A percentile compares a stretch with the other conserved stretches of the same genome.
These are phyloP conservation scores for Candida morakotiae DNA, from an alignment of 805 yeast species.

Conservation along the genomic window DNA sequence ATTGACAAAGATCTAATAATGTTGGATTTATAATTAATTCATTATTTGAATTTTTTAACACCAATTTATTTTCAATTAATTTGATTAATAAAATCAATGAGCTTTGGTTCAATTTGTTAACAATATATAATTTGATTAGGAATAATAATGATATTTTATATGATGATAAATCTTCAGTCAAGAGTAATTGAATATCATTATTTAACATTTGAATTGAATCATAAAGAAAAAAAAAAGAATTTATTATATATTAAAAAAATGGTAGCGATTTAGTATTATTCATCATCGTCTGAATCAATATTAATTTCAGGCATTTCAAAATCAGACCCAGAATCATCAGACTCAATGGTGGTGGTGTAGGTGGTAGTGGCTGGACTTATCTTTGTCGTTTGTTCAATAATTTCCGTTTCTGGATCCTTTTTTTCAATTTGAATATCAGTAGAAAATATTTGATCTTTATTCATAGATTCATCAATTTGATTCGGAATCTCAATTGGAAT, in stretches of 20 bases:
- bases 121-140: slow-evolving; percentile 27
- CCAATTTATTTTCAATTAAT: slow-evolving; percentile 28
- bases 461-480: not conserved
- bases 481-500: not conserved
- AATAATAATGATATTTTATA: slow-evolving; percentile 49
- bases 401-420: slow-evolving; percentile 1
- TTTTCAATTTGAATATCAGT: slow-evolving; percentile 7
- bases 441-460: slow-evolving; percentile 4
- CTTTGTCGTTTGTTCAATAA: slow-evolving; percentile 1
- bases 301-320: slow-evolving; percentile 49
- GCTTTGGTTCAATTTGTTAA: slow-evolving; percentile 15
- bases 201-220: slow-evolving; percentile 6
- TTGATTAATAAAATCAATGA: slow-evolving; percentile 40
- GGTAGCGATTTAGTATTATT: slow-evolving; percentile 9
- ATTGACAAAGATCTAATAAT: slow-evolving; percentile 22
- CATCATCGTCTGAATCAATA: slow-evolving; percentile 41
- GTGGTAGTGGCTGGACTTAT: slow-evolving; percentile 3
- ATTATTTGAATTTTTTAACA: slow-evolving; percentile 15
- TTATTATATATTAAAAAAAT: not conserved
- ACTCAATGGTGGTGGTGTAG: not conserved
- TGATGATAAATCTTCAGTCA: slow-evolving; percentile 47
- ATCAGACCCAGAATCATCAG: slow-evolving; percentile 37
- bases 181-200: slow-evolving; percentile 17
- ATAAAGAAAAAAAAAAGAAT: not conserved
- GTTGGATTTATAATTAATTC: slow-evolving; percentile 25